phyloP scores from a whole-genome alignment of 208 protist genomes.

The Acanthamoeba divionensis region DNA sequence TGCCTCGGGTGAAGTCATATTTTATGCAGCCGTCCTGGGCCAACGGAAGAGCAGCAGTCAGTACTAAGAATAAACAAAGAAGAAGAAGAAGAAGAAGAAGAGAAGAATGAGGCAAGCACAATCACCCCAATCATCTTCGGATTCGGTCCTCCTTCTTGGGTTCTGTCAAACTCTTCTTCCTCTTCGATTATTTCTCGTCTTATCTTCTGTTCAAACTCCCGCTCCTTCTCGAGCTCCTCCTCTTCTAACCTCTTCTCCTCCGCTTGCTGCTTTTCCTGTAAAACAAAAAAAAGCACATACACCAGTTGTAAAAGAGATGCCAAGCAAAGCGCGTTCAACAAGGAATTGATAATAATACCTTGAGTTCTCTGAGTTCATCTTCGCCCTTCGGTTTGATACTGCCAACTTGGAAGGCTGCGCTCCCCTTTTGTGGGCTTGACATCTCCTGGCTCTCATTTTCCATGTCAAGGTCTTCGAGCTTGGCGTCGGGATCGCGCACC shows the following conservation, averaged over 20 bases:
- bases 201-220: constrained; percentile 49
- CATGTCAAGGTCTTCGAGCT: constrained; percentile 41
- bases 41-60: background rate
- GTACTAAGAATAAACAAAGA: background rate
- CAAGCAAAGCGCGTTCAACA: too few relatives aligned
- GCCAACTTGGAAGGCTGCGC: background rate
- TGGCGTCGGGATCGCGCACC: constrained; percentile 39
- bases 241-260: constrained; percentile 37
- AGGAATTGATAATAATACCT: background rate
- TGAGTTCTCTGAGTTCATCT: background rate
- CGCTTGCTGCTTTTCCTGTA: background rate
- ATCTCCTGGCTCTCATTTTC: constrained; percentile 37
- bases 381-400: constrained; percentile 20
- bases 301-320: too few relatives aligned
- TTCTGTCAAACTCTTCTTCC: constrained; percentile 23
- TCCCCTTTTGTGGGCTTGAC: background rate
- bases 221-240: constrained; percentile 33
- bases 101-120: background rate
- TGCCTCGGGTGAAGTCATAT: constrained; percentile 41
- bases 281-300: too few relatives aligned
- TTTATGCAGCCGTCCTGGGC: constrained; percentile 11
- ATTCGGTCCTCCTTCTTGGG: constrained; percentile 14
- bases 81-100: background rate
- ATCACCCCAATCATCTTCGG: constrained; percentile 33
- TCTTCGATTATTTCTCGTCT: constrained; percentile 20